Percentiles rank a stretch among this genome's conserved stretches.
Evolutionary conservation across 768 basidiomycete species (phyloP).

Genomic region (Podaxis sp.): DNA sequence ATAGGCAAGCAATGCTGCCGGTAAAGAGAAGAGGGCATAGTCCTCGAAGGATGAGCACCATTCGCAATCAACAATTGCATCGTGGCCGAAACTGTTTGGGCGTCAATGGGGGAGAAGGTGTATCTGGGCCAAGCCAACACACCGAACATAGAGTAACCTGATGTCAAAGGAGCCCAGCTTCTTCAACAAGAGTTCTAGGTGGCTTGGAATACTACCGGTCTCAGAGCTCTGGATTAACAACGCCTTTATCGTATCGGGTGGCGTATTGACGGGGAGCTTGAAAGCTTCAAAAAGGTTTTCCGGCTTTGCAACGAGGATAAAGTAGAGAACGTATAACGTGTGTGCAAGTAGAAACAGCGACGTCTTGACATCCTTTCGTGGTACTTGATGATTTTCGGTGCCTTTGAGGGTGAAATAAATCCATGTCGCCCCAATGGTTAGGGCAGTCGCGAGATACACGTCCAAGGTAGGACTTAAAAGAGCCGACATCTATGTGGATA

Average conservation of each 20-base stretch:
- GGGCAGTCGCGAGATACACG: constrained; percentile 1
- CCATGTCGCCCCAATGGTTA: constrained; percentile 4
- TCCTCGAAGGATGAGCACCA: constrained; percentile 61
- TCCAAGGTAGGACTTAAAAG: neutral
- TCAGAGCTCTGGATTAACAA: constrained; percentile 38
- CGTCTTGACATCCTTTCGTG: constrained; percentile 15
- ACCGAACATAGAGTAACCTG: constrained; percentile 59
- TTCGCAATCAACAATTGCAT: constrained; percentile 56
- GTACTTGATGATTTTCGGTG: neutral
- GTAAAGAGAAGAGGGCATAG: constrained; percentile 54
- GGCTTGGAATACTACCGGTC: constrained; percentile 35
- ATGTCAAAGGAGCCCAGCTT: constrained; percentile 53
- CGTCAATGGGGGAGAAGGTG: neutral
- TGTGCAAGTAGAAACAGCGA: constrained; percentile 44
- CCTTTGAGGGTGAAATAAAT: constrained; percentile 10
- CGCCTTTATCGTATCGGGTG: constrained; percentile 47
- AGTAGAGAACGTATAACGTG: constrained; percentile 44
- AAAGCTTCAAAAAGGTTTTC: constrained; percentile 59
- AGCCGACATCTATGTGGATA: constrained; percentile 3
- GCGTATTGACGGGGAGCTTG: constrained; percentile 48
- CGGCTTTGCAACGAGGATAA: constrained; percentile 43
- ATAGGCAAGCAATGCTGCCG: constrained; percentile 53
- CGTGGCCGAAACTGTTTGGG: constrained; percentile 59
- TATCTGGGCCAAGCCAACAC: constrained; percentile 14
- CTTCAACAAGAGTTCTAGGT: constrained; percentile 49